Conservation (phyloP, 2,329 filamentous ascomycete genomes). For the Monosporascus sp. region DNA sequence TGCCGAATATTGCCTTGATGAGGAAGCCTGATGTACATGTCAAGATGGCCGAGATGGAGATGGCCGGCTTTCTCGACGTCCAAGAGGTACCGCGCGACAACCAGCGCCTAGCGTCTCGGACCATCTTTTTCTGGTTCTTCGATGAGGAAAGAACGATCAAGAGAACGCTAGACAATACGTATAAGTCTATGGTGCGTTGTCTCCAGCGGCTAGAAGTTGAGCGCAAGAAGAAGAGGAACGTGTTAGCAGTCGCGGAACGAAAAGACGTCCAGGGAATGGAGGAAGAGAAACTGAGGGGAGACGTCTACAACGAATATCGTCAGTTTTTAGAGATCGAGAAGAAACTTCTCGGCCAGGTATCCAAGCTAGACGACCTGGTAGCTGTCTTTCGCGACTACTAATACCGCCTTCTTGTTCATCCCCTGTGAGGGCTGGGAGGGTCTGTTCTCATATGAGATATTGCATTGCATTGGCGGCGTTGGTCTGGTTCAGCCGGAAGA, state of each 20-base stretch:
- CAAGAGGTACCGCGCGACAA: conserved; percentile 92
- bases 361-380: conserved; percentile 78
- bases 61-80: conserved; percentile 79
- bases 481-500: background rate
- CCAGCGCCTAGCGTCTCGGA: conserved; percentile 73
- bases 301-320: conserved; percentile 62
- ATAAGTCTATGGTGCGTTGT: conserved; percentile 84
- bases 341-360: conserved; percentile 72
- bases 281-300: conserved; percentile 69
- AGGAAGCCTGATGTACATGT: conserved; percentile 79
- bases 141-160: conserved; percentile 67
- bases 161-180: conserved; percentile 72
- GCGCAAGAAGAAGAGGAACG: conserved; percentile 62
- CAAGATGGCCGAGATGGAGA: conserved; percentile 79
- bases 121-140: conserved; percentile 89
- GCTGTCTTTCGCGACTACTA: conserved; percentile 76
- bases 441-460: background rate
- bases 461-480: conserved; percentile 20
- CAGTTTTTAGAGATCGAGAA: conserved; percentile 60
- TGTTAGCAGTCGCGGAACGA: conserved; percentile 77
- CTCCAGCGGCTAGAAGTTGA: conserved; percentile 77
- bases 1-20: conserved; percentile 76
- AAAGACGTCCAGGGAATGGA: conserved; percentile 82
- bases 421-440: background rate
- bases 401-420: conserved; percentile 10